Base-by-base conservation (phyloP, 257 asterid genomes). In the Solanum ahanhuiri region DNA sequence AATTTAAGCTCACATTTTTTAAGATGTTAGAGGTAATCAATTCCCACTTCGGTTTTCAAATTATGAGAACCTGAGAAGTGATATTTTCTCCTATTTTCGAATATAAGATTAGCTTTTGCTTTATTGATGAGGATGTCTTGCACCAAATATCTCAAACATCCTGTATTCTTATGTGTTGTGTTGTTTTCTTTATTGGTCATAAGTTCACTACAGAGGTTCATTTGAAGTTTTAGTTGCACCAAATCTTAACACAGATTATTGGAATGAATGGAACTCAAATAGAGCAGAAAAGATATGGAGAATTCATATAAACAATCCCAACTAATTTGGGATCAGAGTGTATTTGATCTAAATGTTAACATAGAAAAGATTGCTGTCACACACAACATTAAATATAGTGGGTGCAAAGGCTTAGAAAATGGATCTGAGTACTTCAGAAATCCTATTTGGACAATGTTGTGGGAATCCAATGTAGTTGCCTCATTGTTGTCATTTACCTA, bases 1-100 rank as follows among this genome's bases (percentile, higher is more conserved):
- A 97, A 76, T 97, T 93, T 87, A 97, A 94, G 92, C 90, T 60
- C 87, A 89, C 88, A 8, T 95, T 97, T 93, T 97, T 84, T 91
- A 91, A 88, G 87, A 86, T 93, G 86, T 87, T 97, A 86, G 95
- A 94, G 99, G 99, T 96, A 87, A 57, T 87, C 88, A 33, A 75
- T 64, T 84, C 85, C 48, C n/a, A 48, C n/a, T 85, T 85, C 12
- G 31, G 83, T 48, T 43, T 45, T 48, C 39, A 34, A 15, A 45
- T 48, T 71, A 45, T 48, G 84, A 45, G 28, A 25, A 79, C 39
- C 66, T 45, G 84, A 14, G 37, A 79, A 45, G 1, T 79, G 28
- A 79, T 48, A 28, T 45, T 45, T 45, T 7, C 15, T 77, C 83
- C 37, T 23, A 43, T 43, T 25, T 77, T 77, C 37, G 5, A 14